Base-by-base conservation (phyloP, 2,329 filamentous ascomycete genomes). In the Neoscytalidium dimidiatum region DNA sequence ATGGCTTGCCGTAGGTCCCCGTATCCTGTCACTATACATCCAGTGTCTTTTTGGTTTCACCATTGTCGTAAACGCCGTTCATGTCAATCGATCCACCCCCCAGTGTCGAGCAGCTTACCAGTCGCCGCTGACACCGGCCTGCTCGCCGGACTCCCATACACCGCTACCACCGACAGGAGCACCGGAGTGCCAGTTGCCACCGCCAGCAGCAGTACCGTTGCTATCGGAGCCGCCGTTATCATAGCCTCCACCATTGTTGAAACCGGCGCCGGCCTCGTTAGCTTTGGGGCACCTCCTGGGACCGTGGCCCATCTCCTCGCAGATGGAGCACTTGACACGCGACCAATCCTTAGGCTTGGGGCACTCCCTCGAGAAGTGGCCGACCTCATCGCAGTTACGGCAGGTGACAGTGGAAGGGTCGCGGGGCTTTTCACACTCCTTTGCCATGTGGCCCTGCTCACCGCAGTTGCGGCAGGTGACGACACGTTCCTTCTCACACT, bases 381-480 rank as follows among this genome's bases (percentile, higher is more conserved):
- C 88, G 58, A 85, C 83, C 67, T 87, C 76, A 23, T 85, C 86
- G 67, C 89, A 91, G 77, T 90, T 91, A 71, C 83, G 81, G 76
- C 84, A 86, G 66, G 72, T 75, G 2, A 74, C 67, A 77, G 83
- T 74, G 33, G 69, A 72, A 11, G 72, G 78, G 65, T 78, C 77
- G 9, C 68, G 69, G 9, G 75, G 75, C 67, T 78, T 71, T 46
- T 74, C 71, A 33, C 75, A 78, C 46, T 77, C 76, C 67, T 73
- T 77, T 5, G 72, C 70, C 3, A 77, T 73, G 56, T 78, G 76
- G 13, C 76, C 76, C 31, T 72, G 71, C 1, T 74, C 75, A 28
- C 70, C 73, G 64, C 75, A 78, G 68, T 78, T 78, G 64, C 72
- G 72, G 68, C 76, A 77, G n/a, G 73, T 76, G 11, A 71, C 77